These are phyloP conservation scores for Pyrenophora graminea DNA, from an alignment of 2,329 filamentous ascomycete genomes.

Conservation along the genomic window DNA sequence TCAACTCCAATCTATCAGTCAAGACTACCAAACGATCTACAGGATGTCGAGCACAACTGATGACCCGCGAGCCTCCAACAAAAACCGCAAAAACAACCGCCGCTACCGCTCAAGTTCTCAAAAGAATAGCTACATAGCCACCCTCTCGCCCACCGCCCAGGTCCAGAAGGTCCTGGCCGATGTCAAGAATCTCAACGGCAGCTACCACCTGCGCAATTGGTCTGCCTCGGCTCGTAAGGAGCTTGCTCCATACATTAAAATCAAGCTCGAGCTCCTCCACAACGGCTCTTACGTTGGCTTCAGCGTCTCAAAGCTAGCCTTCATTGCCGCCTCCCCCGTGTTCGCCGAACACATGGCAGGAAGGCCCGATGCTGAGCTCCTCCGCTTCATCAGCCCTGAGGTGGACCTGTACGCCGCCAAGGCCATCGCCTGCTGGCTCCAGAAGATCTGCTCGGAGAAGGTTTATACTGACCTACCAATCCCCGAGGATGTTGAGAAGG, in stretches of 20 bases:
- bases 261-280: conserved; percentile 3
- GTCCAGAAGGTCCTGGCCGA: conserved; percentile 6
- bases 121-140: neutral
- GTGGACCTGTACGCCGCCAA: neutral
- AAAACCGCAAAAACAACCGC: neutral
- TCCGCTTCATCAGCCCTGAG: conserved; percentile 2
- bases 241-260: neutral
- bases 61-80: too few species aligned
- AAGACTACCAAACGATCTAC: too few species aligned
- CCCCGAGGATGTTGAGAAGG: neutral
- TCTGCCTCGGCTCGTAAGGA: conserved; percentile 8
- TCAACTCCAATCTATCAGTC: too few species aligned
- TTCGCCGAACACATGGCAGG: neutral
- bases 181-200: conserved; percentile 7
- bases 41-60: too few species aligned
- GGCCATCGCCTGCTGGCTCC: conserved; percentile 9
- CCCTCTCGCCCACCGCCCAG: conserved; percentile 6
- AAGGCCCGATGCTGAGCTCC: neutral
- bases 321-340: conserved; percentile 8
- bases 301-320: conserved; percentile 7
- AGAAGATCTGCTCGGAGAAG: neutral
- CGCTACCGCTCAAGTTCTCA: neutral
- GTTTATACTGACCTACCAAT: neutral
- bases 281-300: neutral
- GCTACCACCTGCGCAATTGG: conserved; percentile 11